A percentile compares a stretch with the other conserved stretches of the same genome.
Conservation (phyloP, 148 eudicot genomes). For the Fagopyrum tataricum region DNA sequence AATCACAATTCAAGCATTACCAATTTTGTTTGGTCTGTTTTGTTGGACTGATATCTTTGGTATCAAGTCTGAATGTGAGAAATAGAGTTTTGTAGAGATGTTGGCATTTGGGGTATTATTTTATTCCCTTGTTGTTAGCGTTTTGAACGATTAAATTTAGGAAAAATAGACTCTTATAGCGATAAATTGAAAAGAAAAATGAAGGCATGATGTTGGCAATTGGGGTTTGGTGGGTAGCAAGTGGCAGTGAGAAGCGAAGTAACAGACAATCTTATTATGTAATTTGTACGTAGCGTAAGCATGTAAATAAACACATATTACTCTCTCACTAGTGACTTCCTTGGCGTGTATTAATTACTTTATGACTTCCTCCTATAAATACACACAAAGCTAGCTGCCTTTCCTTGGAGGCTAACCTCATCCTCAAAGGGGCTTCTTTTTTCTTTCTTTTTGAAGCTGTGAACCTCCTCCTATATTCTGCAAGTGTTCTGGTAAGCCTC, state of each 20-base stretch:
- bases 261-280: conserved; percentile 9
- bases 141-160: too few species aligned
- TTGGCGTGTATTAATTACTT: background rate
- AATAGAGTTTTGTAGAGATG: too few species aligned
- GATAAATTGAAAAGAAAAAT: background rate
- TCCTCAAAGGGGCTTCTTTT: background rate
- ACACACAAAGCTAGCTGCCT: background rate
- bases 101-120: too few species aligned
- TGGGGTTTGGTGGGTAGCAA: conserved; percentile 6
- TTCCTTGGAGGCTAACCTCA: conserved; percentile 6
- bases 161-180: too few species aligned
- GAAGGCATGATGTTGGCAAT: background rate
- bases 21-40: too few species aligned
- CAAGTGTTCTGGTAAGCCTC: background rate
- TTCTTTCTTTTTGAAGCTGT: background rate
- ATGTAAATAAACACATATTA: background rate
- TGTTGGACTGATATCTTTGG: too few species aligned
- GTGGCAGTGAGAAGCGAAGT: conserved; percentile 5
- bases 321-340: conserved; percentile 5
- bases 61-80: too few species aligned
- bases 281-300: background rate
- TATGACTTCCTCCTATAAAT: conserved; percentile 1
- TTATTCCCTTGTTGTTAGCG: too few species aligned
- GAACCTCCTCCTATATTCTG: background rate
- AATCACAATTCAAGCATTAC: too few species aligned